Percentiles rank a stretch among this genome's conserved stretches.
Evolutionary conservation across 805 yeast species (phyloP).

Genomic region (Metschnikowia proteae): DNA sequence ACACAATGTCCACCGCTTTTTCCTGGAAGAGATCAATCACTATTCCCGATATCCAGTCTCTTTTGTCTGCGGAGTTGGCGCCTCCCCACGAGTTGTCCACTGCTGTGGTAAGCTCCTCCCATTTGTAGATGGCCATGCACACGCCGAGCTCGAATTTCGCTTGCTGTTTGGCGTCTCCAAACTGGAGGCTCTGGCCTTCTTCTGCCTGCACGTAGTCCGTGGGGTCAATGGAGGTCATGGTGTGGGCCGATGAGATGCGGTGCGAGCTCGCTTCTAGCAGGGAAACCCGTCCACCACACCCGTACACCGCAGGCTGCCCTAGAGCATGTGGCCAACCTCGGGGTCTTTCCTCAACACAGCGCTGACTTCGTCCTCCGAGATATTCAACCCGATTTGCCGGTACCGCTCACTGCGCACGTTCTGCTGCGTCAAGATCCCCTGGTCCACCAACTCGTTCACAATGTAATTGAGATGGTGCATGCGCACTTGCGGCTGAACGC

Average conservation of each 20-base stretch:
- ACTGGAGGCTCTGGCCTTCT: conserved; percentile 39
- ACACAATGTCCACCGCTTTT: conserved; percentile 65
- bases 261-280: background rate
- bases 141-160: conserved; percentile 90
- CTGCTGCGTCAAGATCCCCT: conserved; percentile 72
- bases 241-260: background rate
- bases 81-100: conserved; percentile 97
- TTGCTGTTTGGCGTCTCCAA: conserved; percentile 62
- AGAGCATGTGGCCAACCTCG: conserved; percentile 16
- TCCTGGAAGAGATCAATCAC: conserved; percentile 74
- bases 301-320: conserved; percentile 5
- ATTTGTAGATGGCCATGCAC: conserved; percentile 81
- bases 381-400: conserved; percentile 57
- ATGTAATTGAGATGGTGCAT: conserved; percentile 58
- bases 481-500: conserved; percentile 36
- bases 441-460: conserved; percentile 67
- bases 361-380: conserved; percentile 67
- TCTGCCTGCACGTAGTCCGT: conserved; percentile 54
- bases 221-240: conserved; percentile 36
- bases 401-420: conserved; percentile 64
- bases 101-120: conserved; percentile 88
- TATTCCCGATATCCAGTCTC: conserved; percentile 91
- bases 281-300: conserved; percentile 2
- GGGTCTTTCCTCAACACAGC: conserved; percentile 57
- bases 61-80: conserved; percentile 78